Conservation (phyloP, 805 yeast species). For the Saturnispora galanensis region DNA sequence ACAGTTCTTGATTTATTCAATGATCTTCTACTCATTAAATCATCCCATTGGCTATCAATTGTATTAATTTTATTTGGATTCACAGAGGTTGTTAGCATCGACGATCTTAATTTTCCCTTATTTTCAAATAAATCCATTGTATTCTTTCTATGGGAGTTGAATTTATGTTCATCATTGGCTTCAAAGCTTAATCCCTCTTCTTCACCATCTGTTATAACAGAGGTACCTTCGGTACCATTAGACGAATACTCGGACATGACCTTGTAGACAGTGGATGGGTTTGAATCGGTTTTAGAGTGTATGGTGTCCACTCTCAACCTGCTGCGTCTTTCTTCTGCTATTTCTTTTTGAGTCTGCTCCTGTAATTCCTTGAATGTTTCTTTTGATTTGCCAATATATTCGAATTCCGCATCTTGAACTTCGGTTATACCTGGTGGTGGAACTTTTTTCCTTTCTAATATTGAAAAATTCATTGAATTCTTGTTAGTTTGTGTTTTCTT, state of each 20-base stretch:
- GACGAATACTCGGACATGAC: conserved; percentile 24
- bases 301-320: conserved; percentile 6
- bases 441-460: conserved; percentile 11
- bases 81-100: conserved; percentile 16
- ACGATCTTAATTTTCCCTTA: conserved; percentile 29
- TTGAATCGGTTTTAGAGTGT: conserved; percentile 14
- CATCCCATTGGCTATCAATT: not conserved
- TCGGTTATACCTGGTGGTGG: conserved; percentile 25
- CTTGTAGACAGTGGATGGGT: conserved; percentile 20
- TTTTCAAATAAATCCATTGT: conserved; percentile 26
- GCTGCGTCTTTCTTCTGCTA: conserved; percentile 8
- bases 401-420: conserved; percentile 19
- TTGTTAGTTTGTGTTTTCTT: conserved; percentile 6
- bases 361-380: conserved; percentile 25
- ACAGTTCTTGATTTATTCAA: not conserved
- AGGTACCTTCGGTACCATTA: conserved; percentile 24
- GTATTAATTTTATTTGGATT: conserved; percentile 8
- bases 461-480: not conserved
- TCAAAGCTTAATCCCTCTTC: conserved; percentile 5
- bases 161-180: conserved; percentile 1
- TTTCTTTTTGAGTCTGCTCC: conserved; percentile 21
- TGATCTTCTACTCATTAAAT: conserved; percentile 8
- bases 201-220: conserved; percentile 13
- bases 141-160: not conserved
- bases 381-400: conserved; percentile 20